Conservation (phyloP, 768 basidiomycete species). For the Tylopilus cervinicoccineus region DNA sequence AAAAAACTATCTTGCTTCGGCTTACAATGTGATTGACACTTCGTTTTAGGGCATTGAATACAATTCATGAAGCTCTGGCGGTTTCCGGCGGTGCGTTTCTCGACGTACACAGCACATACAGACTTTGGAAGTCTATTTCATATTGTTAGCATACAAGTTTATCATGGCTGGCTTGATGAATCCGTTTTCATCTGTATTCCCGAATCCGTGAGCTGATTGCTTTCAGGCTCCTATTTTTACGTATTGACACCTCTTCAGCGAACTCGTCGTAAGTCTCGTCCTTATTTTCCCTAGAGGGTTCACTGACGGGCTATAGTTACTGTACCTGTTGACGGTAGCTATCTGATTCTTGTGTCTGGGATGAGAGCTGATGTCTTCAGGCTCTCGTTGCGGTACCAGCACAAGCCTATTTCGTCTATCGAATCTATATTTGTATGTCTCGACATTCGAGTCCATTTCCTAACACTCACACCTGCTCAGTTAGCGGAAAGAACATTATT, state of each 20-base stretch:
- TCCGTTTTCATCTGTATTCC: background rate
- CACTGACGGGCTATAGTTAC: constrained; percentile 1
- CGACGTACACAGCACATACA: too few relatives aligned
- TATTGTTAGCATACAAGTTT: constrained; percentile 5
- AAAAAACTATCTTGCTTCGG: too few relatives aligned
- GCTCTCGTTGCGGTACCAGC: background rate
- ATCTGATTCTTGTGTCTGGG: background rate
- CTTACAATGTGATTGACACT: too few relatives aligned
- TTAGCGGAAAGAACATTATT: constrained; percentile 1
- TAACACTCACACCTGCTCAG: background rate
- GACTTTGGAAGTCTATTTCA: too few relatives aligned
- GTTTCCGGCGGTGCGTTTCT: too few relatives aligned
- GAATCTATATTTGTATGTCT: constrained; percentile 5
- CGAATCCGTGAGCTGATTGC: background rate
- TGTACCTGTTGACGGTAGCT: background rate
- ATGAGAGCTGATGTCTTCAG: background rate
- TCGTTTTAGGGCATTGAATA: too few relatives aligned
- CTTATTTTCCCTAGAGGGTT: background rate
- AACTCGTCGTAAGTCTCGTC: constrained; percentile 8
- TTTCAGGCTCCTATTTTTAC: fast-evolving
- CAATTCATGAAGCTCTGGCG: too few relatives aligned
- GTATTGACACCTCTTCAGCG: background rate
- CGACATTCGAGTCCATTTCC: background rate
- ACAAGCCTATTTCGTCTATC: constrained; percentile 6
- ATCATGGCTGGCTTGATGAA: background rate